Base-by-base conservation (phyloP, 768 basidiomycete genomes). In the Pleurotus sapidus region DNA sequence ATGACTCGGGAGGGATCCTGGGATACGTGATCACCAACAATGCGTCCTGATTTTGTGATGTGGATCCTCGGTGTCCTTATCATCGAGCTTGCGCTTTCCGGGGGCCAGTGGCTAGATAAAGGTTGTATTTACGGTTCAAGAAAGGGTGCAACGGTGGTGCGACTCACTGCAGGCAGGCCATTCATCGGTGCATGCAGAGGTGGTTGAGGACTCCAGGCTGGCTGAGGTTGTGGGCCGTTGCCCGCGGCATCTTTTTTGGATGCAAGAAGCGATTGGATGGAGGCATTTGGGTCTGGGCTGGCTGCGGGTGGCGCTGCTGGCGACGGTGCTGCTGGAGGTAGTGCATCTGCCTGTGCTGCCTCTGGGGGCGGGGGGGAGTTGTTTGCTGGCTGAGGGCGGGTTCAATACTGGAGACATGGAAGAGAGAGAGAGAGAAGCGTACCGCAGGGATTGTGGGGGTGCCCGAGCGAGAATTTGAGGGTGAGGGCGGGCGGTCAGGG, bases 11-110 rank as follows among this genome's bases (percentile, higher is more conserved):
- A 69, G 7, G 86, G 85, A 64, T 91, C 88, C 65, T 88, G 87
- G 34, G 84, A 83, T 61, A 91, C 83, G 68, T 91, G 89, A 71
- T 91, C 88, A 70, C 87, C 87, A 49, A 91, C 88, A 62, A 90
- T 89, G 65, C 91, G 87, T n/a, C 57, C 91, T 83, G 67, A 92
- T 92, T 78, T 93, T 93, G 62, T 75, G 80, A 63, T 91, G 89
- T 1, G 84, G 77, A 65, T 83, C 82, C 60, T 90, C 88, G 3
- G 81, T 76, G 34, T 82, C 81, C 4, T 81, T 73, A 14, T 82
- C 80, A 49, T 92, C 90, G 18, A 90, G 76, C 70, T 91, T 92
- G 61, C 91, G 89, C 72, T 93, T 93, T 42, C 78, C 77, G 34
- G 80, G 76, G 38, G 84, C 76, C 11, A 71, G 57, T 72, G 77